Conservation (phyloP, 2,329 filamentous ascomycete genomes). For the Fusarium mangiferae region DNA sequence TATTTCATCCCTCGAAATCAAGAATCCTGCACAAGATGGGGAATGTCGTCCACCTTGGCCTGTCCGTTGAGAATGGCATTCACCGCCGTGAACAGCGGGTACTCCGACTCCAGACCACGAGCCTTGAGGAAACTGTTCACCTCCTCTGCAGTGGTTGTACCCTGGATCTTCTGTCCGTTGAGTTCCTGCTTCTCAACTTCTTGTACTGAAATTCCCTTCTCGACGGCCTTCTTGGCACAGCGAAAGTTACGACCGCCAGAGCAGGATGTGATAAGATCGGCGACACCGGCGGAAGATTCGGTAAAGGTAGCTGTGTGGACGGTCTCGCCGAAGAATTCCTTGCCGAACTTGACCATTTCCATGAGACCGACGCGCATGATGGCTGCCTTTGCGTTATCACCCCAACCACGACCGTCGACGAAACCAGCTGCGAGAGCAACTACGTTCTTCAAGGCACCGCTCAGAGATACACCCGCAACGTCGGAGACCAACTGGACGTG, state of each 20-base stretch:
- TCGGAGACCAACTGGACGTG: constrained; percentile 94
- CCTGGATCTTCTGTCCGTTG: constrained; percentile 97
- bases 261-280: constrained; percentile 94
- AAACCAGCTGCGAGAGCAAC: constrained; percentile 95
- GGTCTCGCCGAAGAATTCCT: constrained; percentile 88
- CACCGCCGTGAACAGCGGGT: constrained; percentile 92
- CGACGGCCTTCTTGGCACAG: constrained; percentile 88
- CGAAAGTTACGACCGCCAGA: constrained; percentile 93
- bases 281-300: constrained; percentile 94
- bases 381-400: constrained; percentile 98
- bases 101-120: constrained; percentile 81
- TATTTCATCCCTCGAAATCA: constrained; percentile 9
- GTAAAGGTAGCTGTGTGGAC: constrained; percentile 89
- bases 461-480: constrained; percentile 95
- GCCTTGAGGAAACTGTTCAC: constrained; percentile 89
- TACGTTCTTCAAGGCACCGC: constrained; percentile 96
- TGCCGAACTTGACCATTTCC: constrained; percentile 96
- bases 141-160: constrained; percentile 89
- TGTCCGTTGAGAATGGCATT: constrained; percentile 81
- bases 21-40: constrained; percentile 67
- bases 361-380: constrained; percentile 96
- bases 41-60: constrained; percentile 83
- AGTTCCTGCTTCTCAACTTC: constrained; percentile 91
- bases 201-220: constrained; percentile 80
- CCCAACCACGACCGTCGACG: constrained; percentile 95